A percentile compares a stretch with the other conserved stretches of the same genome.
phyloP scores from a whole-genome alignment of 192 early-diverging fungal genomes.

The Chytriomyces sp. region DNA sequence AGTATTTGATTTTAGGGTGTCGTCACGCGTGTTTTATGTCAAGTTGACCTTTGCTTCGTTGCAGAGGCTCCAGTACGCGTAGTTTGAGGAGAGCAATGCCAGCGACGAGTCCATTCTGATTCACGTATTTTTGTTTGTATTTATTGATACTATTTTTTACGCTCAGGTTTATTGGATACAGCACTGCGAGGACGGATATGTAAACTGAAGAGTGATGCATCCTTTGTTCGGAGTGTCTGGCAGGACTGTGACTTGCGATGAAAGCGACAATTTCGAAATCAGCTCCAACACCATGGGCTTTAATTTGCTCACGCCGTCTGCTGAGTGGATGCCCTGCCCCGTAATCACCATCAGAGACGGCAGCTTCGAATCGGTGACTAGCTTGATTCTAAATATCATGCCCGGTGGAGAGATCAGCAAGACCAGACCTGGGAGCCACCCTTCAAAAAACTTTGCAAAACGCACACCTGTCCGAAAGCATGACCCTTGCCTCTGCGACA shows the following conservation, averaged over 20 bases:
- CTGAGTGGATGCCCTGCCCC: conserved; percentile 65
- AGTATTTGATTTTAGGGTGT: conserved; percentile 3
- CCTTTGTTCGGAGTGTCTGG: too few relatives aligned
- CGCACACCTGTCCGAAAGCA: conserved; percentile 53
- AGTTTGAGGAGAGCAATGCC: conserved; percentile 2
- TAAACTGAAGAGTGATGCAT: too few relatives aligned
- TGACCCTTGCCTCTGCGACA: conserved; percentile 65
- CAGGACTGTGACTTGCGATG: too few relatives aligned
- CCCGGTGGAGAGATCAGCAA: too few relatives aligned
- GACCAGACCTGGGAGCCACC: conserved; percentile 24
- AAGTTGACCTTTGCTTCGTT: conserved; percentile 22
- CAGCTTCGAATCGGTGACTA: background rate
- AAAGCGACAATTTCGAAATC: conserved; percentile 17
- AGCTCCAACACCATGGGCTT: conserved; percentile 69
- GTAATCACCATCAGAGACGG: conserved; percentile 63
- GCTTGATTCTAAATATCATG: background rate
- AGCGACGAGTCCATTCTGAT: too few relatives aligned
- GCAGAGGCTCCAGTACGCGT: conserved; percentile 40
- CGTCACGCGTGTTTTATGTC: background rate
- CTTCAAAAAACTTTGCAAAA: conserved; percentile 44
- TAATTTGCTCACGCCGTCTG: conserved; percentile 64
- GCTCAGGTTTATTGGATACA: too few relatives aligned
- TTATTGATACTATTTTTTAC: too few relatives aligned
- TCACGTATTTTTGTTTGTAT: too few relatives aligned
- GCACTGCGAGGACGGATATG: too few relatives aligned